phyloP scores from a whole-genome alignment of 176 grass and related monocot genomes.

The Miscanthus lutarioriparius region DNA sequence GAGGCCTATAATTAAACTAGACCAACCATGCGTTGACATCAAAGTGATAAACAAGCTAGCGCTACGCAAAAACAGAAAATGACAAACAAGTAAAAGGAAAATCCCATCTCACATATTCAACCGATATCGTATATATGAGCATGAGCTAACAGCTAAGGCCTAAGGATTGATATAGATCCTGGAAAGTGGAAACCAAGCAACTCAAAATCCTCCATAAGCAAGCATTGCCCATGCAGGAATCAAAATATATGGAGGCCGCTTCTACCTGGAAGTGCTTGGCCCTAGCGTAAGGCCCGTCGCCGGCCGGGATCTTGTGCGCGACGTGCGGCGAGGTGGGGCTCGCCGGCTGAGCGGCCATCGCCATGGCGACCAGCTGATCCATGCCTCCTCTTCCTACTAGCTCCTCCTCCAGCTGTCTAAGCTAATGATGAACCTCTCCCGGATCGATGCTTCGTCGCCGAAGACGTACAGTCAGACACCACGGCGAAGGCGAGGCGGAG shows the following conservation, averaged over 20 bases:
- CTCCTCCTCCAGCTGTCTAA: not conserved
- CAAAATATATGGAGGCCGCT: not conserved
- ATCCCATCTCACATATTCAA: not conserved
- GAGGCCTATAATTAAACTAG: not conserved
- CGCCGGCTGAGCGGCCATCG: not conserved
- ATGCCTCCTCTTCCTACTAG: not conserved
- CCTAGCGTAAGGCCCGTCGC: conserved; percentile 86
- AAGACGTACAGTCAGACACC: conserved; percentile 14
- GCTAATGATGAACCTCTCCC: conserved; percentile 5
- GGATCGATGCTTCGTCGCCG: not conserved
- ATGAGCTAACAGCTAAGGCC: not conserved
- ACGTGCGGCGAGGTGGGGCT: conserved; percentile 41
- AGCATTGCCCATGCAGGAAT: not conserved
- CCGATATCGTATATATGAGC: not conserved
- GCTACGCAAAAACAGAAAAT: not conserved
- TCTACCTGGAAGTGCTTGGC: conserved; percentile 90
- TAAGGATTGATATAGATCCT: not conserved
- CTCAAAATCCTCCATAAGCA: not conserved
- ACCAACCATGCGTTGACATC: not conserved
- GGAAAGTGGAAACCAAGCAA: not conserved
- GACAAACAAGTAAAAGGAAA: too few species aligned
- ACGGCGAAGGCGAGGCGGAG: not conserved
- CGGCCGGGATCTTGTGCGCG: conserved; percentile 74
- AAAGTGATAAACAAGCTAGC: not conserved
- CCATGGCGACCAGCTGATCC: conserved; percentile 28